Conservation (phyloP, 441 rosid genomes). For the Populus tomentosa region DNA sequence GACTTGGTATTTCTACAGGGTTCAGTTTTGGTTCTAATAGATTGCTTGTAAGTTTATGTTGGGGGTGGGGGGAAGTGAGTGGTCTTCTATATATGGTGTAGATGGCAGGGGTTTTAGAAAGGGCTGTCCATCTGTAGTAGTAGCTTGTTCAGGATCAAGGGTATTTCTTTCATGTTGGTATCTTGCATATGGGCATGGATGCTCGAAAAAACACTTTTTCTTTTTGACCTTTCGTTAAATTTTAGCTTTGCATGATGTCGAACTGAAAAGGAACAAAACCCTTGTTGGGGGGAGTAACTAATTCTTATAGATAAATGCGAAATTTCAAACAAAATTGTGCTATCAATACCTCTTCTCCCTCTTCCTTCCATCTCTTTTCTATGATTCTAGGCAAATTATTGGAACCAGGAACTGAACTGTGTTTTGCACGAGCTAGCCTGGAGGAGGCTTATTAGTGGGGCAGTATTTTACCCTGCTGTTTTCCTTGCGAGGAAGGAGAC, state of each 20-base stretch:
- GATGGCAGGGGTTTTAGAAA: slow-evolving; percentile 30
- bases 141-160: not conserved
- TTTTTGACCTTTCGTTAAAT: not conserved
- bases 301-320: slow-evolving; percentile 12
- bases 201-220: not conserved
- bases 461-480: too few relatives aligned
- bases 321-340: slow-evolving; percentile 6
- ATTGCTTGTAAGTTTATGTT: slow-evolving; percentile 1
- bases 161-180: not conserved
- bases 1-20: slow-evolving; percentile 15
- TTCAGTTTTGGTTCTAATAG: not conserved
- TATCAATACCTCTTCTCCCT: not conserved
- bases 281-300: slow-evolving; percentile 1
- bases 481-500: too few relatives aligned
- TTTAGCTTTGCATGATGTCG: slow-evolving; percentile 20
- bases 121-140: slow-evolving; percentile 19
- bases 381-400: too few relatives aligned
- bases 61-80: slow-evolving; percentile 11
- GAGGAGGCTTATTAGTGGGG: too few relatives aligned
- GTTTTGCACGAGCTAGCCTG: too few relatives aligned
- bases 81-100: not conserved
- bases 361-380: not conserved
- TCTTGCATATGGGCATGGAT: slow-evolving; percentile 13
- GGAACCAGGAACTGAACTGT: too few relatives aligned
- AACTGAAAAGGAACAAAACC: slow-evolving; percentile 5